Base-by-base conservation (phyloP, 257 asterid genomes). In the Solanum acaule region DNA sequence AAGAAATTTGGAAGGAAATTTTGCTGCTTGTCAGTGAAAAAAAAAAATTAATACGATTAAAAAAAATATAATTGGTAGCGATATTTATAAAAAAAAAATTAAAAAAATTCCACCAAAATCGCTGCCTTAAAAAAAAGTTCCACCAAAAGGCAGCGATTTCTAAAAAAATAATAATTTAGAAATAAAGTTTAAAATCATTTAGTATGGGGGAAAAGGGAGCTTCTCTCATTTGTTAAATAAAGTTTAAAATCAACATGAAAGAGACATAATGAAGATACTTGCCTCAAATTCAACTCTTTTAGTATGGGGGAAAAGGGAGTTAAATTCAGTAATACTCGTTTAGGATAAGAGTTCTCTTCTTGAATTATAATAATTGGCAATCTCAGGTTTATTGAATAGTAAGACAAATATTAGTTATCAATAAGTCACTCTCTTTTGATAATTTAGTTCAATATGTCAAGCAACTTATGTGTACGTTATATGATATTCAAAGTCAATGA, bases 211-310 rank as follows among this genome's bases (percentile, higher is more conserved):
- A n/a, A n/a, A n/a, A n/a, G n/a, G n/a, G n/a, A n/a, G n/a, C n/a
- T n/a, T n/a, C n/a, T 27, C 37, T 31, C 22, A 67, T 38, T 3
- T 10, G 15, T 65, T 61, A 42, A 31, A 13, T 44, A 40, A 18
- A 27, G 73, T 10, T 49, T 4, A 75, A 13, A 7, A 23, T 13
- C 6, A 20, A 81, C 6, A 78, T 16, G n/a, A n/a, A n/a, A n/a
- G n/a, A n/a, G n/a, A n/a, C n/a, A n/a, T n/a, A 42, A 78, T 44
- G 25, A 16, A 12, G 38, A 44, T 16, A 76, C 78, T 86, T 44
- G 70, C 95, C 93, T 94, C n/a, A 40, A n/a, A 77, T 40, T n/a
- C 14, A 77, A 77, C 84, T 40, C 33, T 38, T 76, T 75, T 76
- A 0, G 31, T 29, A 35, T 22, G 4, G 83, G 5, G 10, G 34